These are phyloP conservation scores for Penicillium nordicum DNA, from an alignment of 2,329 filamentous ascomycete species.

Conservation along the genomic window DNA sequence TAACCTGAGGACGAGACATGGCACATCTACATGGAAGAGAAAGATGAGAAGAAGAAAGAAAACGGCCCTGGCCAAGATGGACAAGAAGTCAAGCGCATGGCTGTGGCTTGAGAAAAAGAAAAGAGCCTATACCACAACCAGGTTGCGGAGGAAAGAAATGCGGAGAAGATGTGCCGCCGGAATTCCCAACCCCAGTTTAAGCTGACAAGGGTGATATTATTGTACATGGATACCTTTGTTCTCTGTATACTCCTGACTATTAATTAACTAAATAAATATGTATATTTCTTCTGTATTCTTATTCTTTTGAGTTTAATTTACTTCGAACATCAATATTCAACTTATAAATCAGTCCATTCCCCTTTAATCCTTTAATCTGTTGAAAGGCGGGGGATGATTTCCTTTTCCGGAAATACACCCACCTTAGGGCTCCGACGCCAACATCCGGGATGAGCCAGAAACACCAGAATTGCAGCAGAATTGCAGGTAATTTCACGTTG, in stretches of 20 bases:
- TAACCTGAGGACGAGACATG: slow-evolving; percentile 73
- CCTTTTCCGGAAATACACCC: not conserved
- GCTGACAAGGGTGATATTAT: not conserved
- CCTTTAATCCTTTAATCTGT: not conserved
- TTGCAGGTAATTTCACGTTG: not conserved
- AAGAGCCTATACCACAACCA: not conserved
- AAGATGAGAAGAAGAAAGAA: slow-evolving; percentile 9
- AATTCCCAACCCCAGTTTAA: slow-evolving; percentile 4
- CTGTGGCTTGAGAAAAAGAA: not conserved
- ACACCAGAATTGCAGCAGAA: not conserved
- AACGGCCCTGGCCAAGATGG: slow-evolving; percentile 1
- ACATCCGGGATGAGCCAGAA: not conserved
- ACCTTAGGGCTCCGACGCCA: slow-evolving; percentile 9
- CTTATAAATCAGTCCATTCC: not conserved
- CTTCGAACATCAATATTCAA: not conserved
- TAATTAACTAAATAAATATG: not conserved
- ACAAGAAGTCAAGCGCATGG: slow-evolving; percentile 9
- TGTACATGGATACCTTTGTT: not conserved
- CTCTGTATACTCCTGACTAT: not conserved
- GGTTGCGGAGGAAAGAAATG: slow-evolving; percentile 16
- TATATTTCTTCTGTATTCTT: not conserved
- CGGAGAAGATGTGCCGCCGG: slow-evolving; percentile 22
- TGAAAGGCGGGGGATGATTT: not conserved
- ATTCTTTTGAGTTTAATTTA: not conserved
- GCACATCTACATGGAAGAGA: slow-evolving; percentile 14